These are phyloP conservation scores for Epichloe festucae DNA, from an alignment of 2,329 filamentous ascomycete species.

Conservation along the genomic window DNA sequence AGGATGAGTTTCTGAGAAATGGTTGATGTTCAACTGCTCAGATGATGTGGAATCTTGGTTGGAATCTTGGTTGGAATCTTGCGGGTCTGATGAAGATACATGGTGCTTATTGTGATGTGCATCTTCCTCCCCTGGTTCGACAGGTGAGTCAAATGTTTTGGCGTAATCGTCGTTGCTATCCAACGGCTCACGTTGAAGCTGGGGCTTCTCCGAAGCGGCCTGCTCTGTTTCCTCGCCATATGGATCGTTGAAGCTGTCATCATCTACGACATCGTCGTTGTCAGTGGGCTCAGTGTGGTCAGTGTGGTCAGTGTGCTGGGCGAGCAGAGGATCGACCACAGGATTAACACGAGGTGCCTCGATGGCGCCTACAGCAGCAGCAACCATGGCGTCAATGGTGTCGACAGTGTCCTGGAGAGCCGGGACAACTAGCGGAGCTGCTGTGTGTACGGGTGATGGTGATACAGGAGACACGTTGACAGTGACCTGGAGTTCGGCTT, in stretches of 20 bases:
- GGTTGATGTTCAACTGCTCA: conserved; percentile 23
- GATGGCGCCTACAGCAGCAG: conserved; percentile 17
- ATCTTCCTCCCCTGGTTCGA: conserved; percentile 23
- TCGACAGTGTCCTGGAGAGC: conserved; percentile 40
- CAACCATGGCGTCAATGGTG: conserved; percentile 33
- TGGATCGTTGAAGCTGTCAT: conserved; percentile 35
- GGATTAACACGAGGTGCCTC: conserved; percentile 15
- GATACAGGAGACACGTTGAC: conserved; percentile 40
- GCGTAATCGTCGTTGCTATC: conserved; percentile 36
- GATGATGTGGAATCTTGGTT: conserved; percentile 27
- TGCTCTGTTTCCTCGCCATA: conserved; percentile 28
- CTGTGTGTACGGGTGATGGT: conserved; percentile 33
- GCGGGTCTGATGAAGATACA: conserved; percentile 30
- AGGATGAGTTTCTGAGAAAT: conserved; percentile 17
- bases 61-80: conserved; percentile 31
- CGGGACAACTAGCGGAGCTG: conserved; percentile 34
- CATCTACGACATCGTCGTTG: conserved; percentile 27
- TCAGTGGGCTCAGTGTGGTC: conserved; percentile 13
- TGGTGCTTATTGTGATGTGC: conserved; percentile 23
- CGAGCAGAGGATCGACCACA: conserved; percentile 19
- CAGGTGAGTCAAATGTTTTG: conserved; percentile 37
- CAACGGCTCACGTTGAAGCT: conserved; percentile 17
- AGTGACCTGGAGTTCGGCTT: conserved; percentile 36
- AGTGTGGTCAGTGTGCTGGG: conserved; percentile 19
- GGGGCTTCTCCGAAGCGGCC: conserved; percentile 8